Conservation (phyloP, 1,284 basidiomycete species). For the Papiliotrema fonsecae region DNA sequence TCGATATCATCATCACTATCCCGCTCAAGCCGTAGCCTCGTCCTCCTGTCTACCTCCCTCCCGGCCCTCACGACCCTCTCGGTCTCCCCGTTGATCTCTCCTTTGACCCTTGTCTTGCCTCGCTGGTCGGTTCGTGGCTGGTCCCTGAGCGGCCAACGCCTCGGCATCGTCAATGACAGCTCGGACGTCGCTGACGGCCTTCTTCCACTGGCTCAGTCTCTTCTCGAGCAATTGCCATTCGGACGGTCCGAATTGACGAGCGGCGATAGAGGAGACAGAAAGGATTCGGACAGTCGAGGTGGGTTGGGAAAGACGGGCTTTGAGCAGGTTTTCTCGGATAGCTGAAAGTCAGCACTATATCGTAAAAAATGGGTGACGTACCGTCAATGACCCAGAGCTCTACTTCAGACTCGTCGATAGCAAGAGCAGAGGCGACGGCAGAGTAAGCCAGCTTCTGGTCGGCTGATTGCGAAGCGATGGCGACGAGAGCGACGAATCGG, state of each 20-base stretch:
- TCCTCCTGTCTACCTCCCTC: constrained; percentile 1
- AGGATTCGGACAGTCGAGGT: constrained; percentile 69
- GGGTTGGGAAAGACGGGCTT: constrained; percentile 80
- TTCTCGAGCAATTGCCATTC: constrained; percentile 82
- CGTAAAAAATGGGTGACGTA: constrained; percentile 43
- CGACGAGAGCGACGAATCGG: constrained; percentile 70
- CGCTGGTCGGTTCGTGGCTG: constrained; percentile 18
- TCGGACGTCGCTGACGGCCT: constrained; percentile 39
- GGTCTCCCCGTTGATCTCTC: background rate
- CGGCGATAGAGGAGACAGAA: constrained; percentile 59
- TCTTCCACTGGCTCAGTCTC: constrained; percentile 73
- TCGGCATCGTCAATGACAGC: constrained; percentile 42
- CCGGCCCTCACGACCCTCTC: background rate
- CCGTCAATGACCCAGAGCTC: constrained; percentile 92
- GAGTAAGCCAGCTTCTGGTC: constrained; percentile 72
- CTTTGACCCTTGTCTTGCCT: background rate
- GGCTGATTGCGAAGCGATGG: constrained; percentile 69
- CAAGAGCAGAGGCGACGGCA: constrained; percentile 64
- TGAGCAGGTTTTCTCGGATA: constrained; percentile 74
- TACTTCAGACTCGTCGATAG: constrained; percentile 65
- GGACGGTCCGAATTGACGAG: constrained; percentile 65
- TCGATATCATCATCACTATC: background rate
- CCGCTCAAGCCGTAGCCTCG: background rate
- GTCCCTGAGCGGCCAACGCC: constrained; percentile 30
- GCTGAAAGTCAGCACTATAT: constrained; percentile 51